These are phyloP conservation scores for Lasiosphaeria miniovina DNA, from an alignment of 495 filamentous ascomycete genomes.

Conservation along the genomic window DNA sequence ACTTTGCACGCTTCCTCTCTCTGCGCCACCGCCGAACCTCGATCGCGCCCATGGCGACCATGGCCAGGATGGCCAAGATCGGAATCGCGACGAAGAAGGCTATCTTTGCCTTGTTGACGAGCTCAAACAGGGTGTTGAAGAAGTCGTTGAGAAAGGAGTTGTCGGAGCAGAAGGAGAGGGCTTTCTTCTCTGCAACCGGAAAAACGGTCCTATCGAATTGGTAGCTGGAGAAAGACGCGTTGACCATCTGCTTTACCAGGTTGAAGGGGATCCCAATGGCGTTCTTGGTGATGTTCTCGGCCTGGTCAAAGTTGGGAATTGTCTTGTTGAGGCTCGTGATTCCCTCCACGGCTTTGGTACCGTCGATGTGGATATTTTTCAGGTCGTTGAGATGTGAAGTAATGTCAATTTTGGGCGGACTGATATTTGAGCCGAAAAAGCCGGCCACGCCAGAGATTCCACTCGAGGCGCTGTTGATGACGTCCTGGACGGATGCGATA, in stretches of 20 bases:
- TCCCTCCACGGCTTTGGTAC: slow-evolving; percentile 58
- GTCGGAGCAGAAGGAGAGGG: slow-evolving; percentile 81
- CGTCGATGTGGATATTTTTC: slow-evolving; percentile 64
- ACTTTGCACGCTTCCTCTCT: slow-evolving; percentile 64
- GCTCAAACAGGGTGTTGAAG: slow-evolving; percentile 66
- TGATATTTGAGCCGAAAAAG: slow-evolving; percentile 15
- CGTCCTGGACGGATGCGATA: slow-evolving; percentile 55
- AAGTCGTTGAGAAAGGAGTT: slow-evolving; percentile 83
- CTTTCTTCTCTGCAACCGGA: slow-evolving; percentile 75
- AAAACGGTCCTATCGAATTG: slow-evolving; percentile 73
- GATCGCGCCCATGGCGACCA: slow-evolving; percentile 71
- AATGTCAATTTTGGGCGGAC: slow-evolving; percentile 55
- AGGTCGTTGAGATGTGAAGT: slow-evolving; percentile 57
- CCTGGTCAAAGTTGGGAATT: slow-evolving; percentile 78
- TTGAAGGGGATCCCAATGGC: slow-evolving; percentile 77
- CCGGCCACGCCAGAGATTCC: slow-evolving; percentile 33
- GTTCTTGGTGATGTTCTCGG: slow-evolving; percentile 70
- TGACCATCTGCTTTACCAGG: slow-evolving; percentile 65
- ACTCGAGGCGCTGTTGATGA: slow-evolving; percentile 56
- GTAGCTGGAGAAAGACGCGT: slow-evolving; percentile 63
- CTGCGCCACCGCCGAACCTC: slow-evolving; percentile 77
- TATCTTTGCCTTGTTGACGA: slow-evolving; percentile 60
- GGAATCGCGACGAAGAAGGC: slow-evolving; percentile 71
- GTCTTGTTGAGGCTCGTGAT: slow-evolving; percentile 67
- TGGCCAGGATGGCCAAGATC: slow-evolving; percentile 66